phyloP scores from a whole-genome alignment of 108 stramenopile genomes.

The Cyclotella sp. region DNA sequence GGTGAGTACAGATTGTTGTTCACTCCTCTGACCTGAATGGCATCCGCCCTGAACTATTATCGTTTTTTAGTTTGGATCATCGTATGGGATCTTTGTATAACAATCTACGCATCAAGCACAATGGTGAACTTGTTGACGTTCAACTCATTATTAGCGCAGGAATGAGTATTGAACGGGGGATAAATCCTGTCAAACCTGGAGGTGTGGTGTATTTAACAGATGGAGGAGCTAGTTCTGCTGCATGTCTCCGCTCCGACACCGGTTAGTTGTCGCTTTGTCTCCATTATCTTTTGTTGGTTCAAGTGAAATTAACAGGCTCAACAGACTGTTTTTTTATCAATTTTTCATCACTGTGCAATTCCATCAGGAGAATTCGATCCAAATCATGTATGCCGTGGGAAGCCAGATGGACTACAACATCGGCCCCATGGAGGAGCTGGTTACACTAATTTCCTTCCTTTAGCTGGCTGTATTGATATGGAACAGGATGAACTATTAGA shows the following conservation, averaged over 20 bases:
- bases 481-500: slow-evolving; percentile 30
- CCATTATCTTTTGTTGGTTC: neutral
- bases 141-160: slow-evolving; percentile 48
- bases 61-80: slow-evolving; percentile 37
- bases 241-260: slow-evolving; percentile 42
- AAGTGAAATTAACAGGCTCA: neutral
- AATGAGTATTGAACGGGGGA: slow-evolving; percentile 52
- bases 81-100: slow-evolving; percentile 35
- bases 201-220: slow-evolving; percentile 55
- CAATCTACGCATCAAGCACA: slow-evolving; percentile 23
- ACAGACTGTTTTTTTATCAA: neutral
- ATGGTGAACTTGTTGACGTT: slow-evolving; percentile 46
- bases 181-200: slow-evolving; percentile 48
- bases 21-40: neutral
- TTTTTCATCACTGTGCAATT: neutral
- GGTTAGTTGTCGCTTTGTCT: neutral
- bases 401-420: slow-evolving; percentile 42
- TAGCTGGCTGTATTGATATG: slow-evolving; percentile 47
- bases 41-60: neutral
- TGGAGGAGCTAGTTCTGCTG: slow-evolving; percentile 52
- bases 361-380: slow-evolving; percentile 44
- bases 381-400: slow-evolving; percentile 38
- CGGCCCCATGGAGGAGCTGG: slow-evolving; percentile 43
- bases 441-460: slow-evolving; percentile 35
- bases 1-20: slow-evolving; percentile 9